phyloP scores from a whole-genome alignment of 345 rosid genomes.

The Carallia brachiata region DNA sequence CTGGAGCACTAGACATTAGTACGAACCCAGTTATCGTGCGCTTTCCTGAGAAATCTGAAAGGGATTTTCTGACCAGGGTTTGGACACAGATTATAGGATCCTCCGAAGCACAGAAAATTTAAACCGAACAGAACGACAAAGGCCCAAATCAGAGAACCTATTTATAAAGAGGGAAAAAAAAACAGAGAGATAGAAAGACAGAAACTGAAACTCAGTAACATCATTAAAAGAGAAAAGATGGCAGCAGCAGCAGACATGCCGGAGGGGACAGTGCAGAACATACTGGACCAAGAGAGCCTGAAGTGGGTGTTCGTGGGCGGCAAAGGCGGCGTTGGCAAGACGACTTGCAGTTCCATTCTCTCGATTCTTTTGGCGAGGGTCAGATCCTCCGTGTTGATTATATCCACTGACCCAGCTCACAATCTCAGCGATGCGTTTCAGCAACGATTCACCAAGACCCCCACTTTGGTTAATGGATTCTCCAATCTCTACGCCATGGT shows the following conservation, averaged over 20 bases:
- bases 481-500: constrained; percentile 96
- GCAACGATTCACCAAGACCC: constrained; percentile 85
- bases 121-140: too few relatives aligned
- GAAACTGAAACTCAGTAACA: not conserved
- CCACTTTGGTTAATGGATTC: constrained; percentile 89
- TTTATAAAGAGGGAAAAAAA: too few relatives aligned
- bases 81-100: too few relatives aligned
- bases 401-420: constrained; percentile 99
- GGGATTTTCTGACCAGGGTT: too few relatives aligned
- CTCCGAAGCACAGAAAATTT: too few relatives aligned
- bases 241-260: constrained; percentile 46
- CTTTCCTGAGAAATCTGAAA: not conserved
- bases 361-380: constrained; percentile 74
- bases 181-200: not conserved
- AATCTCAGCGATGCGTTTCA: constrained; percentile 99
- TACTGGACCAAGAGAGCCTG: constrained; percentile 76
- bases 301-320: constrained; percentile 99
- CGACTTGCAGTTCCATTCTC: constrained; percentile 91
- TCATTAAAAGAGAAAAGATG: not conserved
- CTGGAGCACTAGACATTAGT: not conserved
- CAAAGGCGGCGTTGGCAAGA: constrained; percentile 98
- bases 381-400: constrained; percentile 90
- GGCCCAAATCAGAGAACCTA: too few relatives aligned
- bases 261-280: constrained; percentile 70
- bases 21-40: not conserved